A percentile compares a stretch with the other conserved stretches of the same genome.
Conservation (phyloP, 441 rosid genomes). For the Metrosideros polymorpha region DNA sequence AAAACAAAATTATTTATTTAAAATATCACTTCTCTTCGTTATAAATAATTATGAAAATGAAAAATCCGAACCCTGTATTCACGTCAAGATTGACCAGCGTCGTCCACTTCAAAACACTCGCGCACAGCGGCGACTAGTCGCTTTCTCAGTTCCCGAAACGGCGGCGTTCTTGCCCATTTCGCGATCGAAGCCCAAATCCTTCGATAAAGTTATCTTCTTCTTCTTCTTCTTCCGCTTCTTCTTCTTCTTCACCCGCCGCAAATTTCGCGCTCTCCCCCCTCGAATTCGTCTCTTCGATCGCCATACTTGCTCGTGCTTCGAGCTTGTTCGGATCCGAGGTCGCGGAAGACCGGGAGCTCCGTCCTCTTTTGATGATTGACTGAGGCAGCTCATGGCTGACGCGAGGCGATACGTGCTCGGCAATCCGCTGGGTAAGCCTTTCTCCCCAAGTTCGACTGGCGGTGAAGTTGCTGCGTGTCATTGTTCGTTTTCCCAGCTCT, state of each 20-base stretch:
- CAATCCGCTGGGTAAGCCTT: slow-evolving; percentile 29
- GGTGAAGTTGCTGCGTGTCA: neutral
- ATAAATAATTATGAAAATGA: too few relatives aligned
- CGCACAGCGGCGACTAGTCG: neutral
- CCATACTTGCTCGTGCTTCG: neutral
- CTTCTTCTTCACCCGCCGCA: neutral
- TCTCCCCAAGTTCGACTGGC: neutral
- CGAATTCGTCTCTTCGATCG: neutral
- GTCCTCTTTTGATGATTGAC: neutral
- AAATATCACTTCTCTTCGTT: too few relatives aligned
- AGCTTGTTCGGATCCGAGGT: neutral
- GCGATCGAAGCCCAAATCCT: neutral
- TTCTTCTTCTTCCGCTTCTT: neutral
- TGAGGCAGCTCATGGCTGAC: slow-evolving; percentile 31
- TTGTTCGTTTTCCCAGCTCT: neutral
- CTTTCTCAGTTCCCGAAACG: neutral
- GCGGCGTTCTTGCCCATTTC: neutral
- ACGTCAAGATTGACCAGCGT: neutral
- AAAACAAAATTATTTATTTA: too few relatives aligned
- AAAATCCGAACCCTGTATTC: neutral
- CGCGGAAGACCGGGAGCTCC: neutral
- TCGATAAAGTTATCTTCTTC: neutral
- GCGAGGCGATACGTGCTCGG: slow-evolving; percentile 24
- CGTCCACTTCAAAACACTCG: neutral
- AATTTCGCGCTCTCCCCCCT: neutral